Evolutionary conservation across 768 basidiomycete species (phyloP), one percentile per base, ranked within the genome.

Genomic region (Tylopilus intermedius): DNA sequence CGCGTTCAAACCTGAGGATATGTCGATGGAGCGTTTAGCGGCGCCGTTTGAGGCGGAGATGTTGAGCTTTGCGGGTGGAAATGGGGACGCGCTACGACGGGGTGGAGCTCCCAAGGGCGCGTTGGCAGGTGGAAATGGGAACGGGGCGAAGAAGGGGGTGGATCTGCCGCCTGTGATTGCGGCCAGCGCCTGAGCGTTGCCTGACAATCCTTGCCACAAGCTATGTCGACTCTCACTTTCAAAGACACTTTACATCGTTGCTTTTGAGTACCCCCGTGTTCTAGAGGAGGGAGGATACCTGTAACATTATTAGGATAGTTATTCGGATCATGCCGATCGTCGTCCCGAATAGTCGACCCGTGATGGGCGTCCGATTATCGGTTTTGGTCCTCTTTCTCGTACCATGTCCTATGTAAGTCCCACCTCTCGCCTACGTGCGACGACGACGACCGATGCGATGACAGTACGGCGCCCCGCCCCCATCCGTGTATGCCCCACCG

Each of bases 81-180:
- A 54, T 15, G 51, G 47, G 18, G 56, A 55, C 13, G 54, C 40
- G 41, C 38, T 38, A 8, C 56, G 54, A 41, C 51, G 50, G 10
- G 55, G 53, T 27, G 18, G 4, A 9, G 21, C 29, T 18, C 9
- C 18, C 52, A 59, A 56, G 49, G 50, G 52, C 24, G 13, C 38
- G 45, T 50, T 53, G 47, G 24, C 42, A 42, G 62, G 45, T 50
- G 52, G 53, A 42, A 57, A 39, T 24, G 44, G 1, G 35, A 48
- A 55, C 38, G 50, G 56, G 14, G 45, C 51, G 21, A 62, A 65
- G 60, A 65, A 63, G 61, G 68, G 65, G 50, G 56, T 61, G 38
- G 67, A 67, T 29, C 51, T 72, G 1, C 70, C 70, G 21, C 70
- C 68, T 47, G 69, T 72, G 38, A 70, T 71, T 26, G 61, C 66